A percentile compares a stretch with the other conserved stretches of the same genome.
These are phyloP conservation scores for Akanthomyces dipterigenus DNA, from an alignment of 2,329 filamentous ascomycete genomes.

Conservation along the genomic window DNA sequence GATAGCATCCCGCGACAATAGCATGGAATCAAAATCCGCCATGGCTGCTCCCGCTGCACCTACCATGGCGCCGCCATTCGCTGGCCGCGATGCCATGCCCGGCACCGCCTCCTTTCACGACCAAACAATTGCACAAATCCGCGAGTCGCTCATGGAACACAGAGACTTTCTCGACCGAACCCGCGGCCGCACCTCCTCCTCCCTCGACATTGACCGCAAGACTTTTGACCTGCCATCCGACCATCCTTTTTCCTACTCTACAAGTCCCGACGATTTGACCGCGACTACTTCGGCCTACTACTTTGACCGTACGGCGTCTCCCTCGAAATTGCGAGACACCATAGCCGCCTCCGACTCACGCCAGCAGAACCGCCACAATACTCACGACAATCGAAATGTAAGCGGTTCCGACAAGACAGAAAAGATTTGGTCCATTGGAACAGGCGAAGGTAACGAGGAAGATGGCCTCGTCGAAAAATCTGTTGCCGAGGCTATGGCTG, in stretches of 20 bases:
- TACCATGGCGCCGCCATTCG: constrained; percentile 20
- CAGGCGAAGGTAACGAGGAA: constrained; percentile 39
- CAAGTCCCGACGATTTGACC: constrained; percentile 22
- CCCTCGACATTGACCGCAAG: constrained; percentile 28
- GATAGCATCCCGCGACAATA: background rate
- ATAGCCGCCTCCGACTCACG: background rate
- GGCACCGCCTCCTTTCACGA: constrained; percentile 27
- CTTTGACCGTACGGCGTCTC: constrained; percentile 13
- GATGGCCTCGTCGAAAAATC: constrained; percentile 58
- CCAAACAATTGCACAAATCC: constrained; percentile 26
- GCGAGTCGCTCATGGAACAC: constrained; percentile 30
- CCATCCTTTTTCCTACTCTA: constrained; percentile 13
- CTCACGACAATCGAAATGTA: constrained; percentile 35
- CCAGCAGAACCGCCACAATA: constrained; percentile 5
- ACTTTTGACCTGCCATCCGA: constrained; percentile 16
- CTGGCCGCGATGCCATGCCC: constrained; percentile 23
- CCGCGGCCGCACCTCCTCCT: constrained; percentile 24
- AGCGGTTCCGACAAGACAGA: constrained; percentile 51
- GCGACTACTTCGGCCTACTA: constrained; percentile 18
- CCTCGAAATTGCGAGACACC: constrained; percentile 7
- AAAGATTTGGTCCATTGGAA: constrained; percentile 59
- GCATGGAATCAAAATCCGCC: constrained; percentile 20
- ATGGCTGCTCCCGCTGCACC: constrained; percentile 15
- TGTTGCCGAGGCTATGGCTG: constrained; percentile 54
- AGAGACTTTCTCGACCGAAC: constrained; percentile 25